Evolutionary conservation across 768 basidiomycete genomes (phyloP).

Genomic region (Pisolithus sp.): DNA sequence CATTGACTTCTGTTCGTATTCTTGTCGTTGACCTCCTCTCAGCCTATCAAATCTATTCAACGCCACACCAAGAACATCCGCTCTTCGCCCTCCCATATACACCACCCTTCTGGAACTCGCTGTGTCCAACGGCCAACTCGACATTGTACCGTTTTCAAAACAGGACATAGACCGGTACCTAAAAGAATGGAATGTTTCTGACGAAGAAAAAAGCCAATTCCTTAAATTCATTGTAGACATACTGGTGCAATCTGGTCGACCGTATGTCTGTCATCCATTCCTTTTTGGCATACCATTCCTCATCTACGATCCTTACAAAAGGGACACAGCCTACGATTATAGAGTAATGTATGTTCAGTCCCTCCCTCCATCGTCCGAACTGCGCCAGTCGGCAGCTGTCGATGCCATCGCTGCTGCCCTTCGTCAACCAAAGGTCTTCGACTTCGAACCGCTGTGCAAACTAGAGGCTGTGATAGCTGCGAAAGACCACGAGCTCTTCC

Average conservation of each 20-base stretch:
- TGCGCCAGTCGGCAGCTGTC: slow-evolving; percentile 47
- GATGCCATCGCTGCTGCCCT: slow-evolving; percentile 60
- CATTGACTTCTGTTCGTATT: not conserved
- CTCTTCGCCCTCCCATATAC: slow-evolving; percentile 59
- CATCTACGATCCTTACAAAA: slow-evolving; percentile 21
- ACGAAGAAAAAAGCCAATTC: slow-evolving; percentile 59
- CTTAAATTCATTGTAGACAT: slow-evolving; percentile 57
- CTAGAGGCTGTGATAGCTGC: slow-evolving; percentile 61
- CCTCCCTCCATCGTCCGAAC: slow-evolving; percentile 48
- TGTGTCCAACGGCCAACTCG: slow-evolving; percentile 52
- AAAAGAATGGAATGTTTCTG: slow-evolving; percentile 63
- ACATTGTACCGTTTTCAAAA: slow-evolving; percentile 52
- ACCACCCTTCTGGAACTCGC: slow-evolving; percentile 56
- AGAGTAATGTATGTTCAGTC: slow-evolving; percentile 55
- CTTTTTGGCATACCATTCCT: not conserved
- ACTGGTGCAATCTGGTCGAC: slow-evolving; percentile 49
- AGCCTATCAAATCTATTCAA: slow-evolving; percentile 85
- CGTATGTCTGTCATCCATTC: slow-evolving; percentile 39
- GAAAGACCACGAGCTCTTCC: slow-evolving; percentile 66
- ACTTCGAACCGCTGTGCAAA: slow-evolving; percentile 77
- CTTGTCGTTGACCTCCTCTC: slow-evolving; percentile 5
- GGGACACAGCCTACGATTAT: slow-evolving; percentile 59
- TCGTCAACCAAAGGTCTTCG: slow-evolving; percentile 60
- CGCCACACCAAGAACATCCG: slow-evolving; percentile 57
- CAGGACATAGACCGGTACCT: slow-evolving; percentile 71